phyloP scores from a whole-genome alignment of 139 green algal species.

The Volvox africanus region DNA sequence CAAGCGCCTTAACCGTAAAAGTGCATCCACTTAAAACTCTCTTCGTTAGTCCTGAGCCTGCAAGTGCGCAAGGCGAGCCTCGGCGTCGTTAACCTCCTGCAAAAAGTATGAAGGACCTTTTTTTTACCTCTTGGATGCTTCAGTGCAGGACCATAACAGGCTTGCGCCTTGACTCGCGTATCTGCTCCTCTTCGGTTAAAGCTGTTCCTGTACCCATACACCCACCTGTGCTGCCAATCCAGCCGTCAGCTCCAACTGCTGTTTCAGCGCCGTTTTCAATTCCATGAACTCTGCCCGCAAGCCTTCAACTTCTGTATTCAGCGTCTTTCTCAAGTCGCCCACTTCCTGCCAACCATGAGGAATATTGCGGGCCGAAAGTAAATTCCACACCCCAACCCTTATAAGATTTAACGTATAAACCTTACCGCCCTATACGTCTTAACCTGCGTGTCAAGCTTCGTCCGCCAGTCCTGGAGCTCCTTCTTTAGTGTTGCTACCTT shows the following conservation, averaged over 20 bases:
- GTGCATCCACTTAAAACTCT: too few relatives aligned
- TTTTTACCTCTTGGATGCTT: too few relatives aligned
- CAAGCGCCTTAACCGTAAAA: too few relatives aligned
- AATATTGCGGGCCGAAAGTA: neutral
- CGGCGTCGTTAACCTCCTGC: constrained; percentile 44
- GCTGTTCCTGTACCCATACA: neutral
- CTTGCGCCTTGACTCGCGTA: too few relatives aligned
- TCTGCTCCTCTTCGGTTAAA: too few relatives aligned
- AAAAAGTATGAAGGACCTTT: too few relatives aligned
- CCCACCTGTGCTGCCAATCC: constrained; percentile 44
- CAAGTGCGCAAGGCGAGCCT: constrained; percentile 1
- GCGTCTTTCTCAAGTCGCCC: constrained; percentile 64
- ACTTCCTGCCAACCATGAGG: constrained; percentile 62
- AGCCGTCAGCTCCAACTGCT: constrained; percentile 60
- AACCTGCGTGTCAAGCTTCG: constrained; percentile 75
- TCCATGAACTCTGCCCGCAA: constrained; percentile 68
- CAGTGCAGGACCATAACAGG: too few relatives aligned
- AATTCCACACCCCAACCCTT: neutral
- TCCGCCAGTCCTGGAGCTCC: constrained; percentile 76
- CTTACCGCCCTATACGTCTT: constrained; percentile 65
- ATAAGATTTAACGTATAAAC: neutral
- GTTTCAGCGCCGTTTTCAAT: constrained; percentile 63
- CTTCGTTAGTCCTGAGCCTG: neutral
- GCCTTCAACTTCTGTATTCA: constrained; percentile 71
- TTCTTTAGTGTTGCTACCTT: constrained; percentile 76